Conservation (phyloP, 1,139 yeast genomes). For the Ogataea hybrid region DNA sequence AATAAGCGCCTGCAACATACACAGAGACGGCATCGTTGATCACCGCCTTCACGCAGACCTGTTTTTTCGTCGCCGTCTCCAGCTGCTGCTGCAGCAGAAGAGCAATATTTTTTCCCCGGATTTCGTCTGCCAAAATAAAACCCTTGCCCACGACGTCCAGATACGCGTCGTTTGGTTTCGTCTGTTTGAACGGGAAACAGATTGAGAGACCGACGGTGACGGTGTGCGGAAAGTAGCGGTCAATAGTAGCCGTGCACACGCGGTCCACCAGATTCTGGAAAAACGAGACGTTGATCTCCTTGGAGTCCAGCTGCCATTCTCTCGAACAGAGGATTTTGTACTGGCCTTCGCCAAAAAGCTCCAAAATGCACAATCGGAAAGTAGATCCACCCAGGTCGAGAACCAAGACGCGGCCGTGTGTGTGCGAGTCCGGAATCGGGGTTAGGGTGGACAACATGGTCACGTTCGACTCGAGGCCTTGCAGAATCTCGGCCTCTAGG, state of each 20-base stretch:
- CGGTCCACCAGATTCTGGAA: conserved; percentile 42
- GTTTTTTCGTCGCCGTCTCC: conserved; percentile 8
- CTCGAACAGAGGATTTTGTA: conserved; percentile 36
- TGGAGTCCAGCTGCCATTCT: conserved; percentile 44
- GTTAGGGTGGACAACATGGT: conserved; percentile 49
- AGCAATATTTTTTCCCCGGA: conserved; percentile 43
- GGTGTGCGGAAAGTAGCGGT: conserved; percentile 6
- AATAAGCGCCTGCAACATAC: conserved; percentile 29
- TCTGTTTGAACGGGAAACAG: conserved; percentile 55
- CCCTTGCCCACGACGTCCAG: conserved; percentile 52
- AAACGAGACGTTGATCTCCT: conserved; percentile 39
- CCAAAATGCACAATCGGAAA: conserved; percentile 46
- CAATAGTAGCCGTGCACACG: conserved; percentile 34
- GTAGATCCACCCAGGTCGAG: conserved; percentile 60
- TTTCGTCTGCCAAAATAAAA: conserved; percentile 41
- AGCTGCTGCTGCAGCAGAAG: conserved; percentile 38
- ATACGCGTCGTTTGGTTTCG: conserved; percentile 43
- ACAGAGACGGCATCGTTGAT: conserved; percentile 36
- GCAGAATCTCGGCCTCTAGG: background rate
- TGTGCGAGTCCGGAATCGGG: conserved; percentile 42
- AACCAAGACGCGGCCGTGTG: conserved; percentile 44
- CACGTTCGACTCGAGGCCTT: background rate
- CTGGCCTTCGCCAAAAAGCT: conserved; percentile 23
- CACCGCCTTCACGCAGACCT: conserved; percentile 26
- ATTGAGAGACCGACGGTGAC: conserved; percentile 53